Percentiles rank a stretch among this genome's conserved stretches.
Evolutionary conservation across 306 rosid species (phyloP).

Genomic region (Hippophae gyantsensis): DNA sequence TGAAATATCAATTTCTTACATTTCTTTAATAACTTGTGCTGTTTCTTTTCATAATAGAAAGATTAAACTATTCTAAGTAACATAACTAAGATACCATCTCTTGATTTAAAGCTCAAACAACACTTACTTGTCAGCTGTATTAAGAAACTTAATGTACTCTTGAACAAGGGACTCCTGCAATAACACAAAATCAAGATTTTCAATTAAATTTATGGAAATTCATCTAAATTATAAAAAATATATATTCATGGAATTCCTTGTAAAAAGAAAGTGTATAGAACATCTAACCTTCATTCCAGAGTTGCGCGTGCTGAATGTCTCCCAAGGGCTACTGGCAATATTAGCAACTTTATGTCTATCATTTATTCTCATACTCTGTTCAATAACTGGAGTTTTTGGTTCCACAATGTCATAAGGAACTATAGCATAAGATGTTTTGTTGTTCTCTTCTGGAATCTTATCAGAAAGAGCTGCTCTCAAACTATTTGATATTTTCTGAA

Average conservation of each 20-base stretch:
- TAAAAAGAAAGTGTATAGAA: not conserved
- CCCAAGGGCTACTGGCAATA: conserved; percentile 59
- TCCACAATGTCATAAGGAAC: conserved; percentile 31
- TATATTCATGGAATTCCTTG: not conserved
- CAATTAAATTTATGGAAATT: too few relatives aligned
- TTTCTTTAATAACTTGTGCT: too few relatives aligned
- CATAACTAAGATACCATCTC: not conserved
- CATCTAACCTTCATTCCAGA: conserved; percentile 63
- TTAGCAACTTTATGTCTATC: conserved; percentile 29
- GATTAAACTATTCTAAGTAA: too few relatives aligned
- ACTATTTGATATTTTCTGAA: conserved; percentile 51
- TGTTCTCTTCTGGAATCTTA: conserved; percentile 22
- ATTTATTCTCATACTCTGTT: conserved; percentile 15
- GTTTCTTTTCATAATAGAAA: too few relatives aligned
- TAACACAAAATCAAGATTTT: not conserved
- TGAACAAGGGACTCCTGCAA: conserved; percentile 54
- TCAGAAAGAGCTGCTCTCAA: conserved; percentile 31
- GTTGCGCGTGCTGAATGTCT: conserved; percentile 31
- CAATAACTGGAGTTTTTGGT: conserved; percentile 50
- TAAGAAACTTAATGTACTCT: conserved; percentile 51
- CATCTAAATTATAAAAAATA: not conserved
- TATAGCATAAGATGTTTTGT: conserved; percentile 21
- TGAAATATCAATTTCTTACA: too few relatives aligned
- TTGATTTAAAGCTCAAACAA: not conserved
- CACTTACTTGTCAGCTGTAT: conserved; percentile 77